These are phyloP conservation scores for Sphaerobolus stellatus DNA, from an alignment of 1,284 basidiomycete species.

Conservation along the genomic window DNA sequence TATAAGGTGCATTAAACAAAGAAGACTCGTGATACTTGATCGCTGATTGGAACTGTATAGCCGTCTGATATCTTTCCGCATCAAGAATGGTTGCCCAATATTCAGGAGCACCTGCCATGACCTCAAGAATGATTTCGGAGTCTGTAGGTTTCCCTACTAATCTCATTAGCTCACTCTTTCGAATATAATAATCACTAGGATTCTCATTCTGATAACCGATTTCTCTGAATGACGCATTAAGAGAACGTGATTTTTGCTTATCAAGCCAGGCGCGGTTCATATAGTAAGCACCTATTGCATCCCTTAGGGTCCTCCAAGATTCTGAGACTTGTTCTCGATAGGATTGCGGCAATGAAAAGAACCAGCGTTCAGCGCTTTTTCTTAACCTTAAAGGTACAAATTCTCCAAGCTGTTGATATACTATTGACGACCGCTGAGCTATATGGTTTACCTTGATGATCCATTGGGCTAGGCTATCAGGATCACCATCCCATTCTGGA, in stretches of 20 bases:
- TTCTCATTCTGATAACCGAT: conserved; percentile 21
- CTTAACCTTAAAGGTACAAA: conserved; percentile 8
- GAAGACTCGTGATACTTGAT: conserved; percentile 21
- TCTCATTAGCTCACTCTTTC: conserved; percentile 16
- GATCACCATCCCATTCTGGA: conserved; percentile 14
- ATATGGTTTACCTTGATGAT: conserved; percentile 13
- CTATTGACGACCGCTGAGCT: background rate
- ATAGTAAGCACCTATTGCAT: conserved; percentile 10
- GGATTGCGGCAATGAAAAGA: conserved; percentile 5
- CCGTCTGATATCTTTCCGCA: conserved; percentile 12
- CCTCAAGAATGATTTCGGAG: conserved; percentile 21
- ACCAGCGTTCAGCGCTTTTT: conserved; percentile 13
- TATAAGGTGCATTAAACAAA: conserved; percentile 16
- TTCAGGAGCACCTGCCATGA: conserved; percentile 25
- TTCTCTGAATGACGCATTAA: conserved; percentile 22
- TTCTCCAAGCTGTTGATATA: conserved; percentile 9
- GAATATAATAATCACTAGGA: conserved; percentile 30
- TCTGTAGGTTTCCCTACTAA: conserved; percentile 11
- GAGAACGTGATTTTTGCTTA: conserved; percentile 11
- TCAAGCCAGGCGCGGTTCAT: conserved; percentile 16
- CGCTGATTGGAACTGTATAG: conserved; percentile 19
- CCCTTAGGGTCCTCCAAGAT: conserved; percentile 12
- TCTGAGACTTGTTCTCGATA: background rate
- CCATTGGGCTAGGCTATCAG: conserved; percentile 8
- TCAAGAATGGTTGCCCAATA: conserved; percentile 23